phyloP scores from a whole-genome alignment of 2,329 filamentous ascomycete species.

The Phaeosphaeriaceae sp. region DNA sequence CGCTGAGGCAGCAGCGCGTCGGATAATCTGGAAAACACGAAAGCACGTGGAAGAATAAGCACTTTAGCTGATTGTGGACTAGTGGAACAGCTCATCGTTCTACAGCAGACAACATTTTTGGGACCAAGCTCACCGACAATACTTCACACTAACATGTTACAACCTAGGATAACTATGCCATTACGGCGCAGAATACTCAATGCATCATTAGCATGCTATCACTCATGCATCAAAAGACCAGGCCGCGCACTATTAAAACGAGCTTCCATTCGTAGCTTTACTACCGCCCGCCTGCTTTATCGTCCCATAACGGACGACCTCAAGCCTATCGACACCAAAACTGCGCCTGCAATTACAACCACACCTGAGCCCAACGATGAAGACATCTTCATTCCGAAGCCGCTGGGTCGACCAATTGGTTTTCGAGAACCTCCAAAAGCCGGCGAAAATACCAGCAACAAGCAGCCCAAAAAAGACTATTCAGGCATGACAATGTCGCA shows the following conservation, averaged over 20 bases:
- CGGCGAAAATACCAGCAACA: constrained; percentile 83
- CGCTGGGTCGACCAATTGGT: constrained; percentile 77
- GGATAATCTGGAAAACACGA: constrained; percentile 21
- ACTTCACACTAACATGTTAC: constrained; percentile 33
- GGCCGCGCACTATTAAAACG: constrained; percentile 17
- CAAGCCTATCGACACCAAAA: constrained; percentile 10
- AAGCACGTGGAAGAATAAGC: constrained; percentile 21
- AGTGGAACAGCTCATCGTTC: constrained; percentile 13
- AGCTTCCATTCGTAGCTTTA: constrained; percentile 28
- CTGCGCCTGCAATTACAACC: constrained; percentile 1
- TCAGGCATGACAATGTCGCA: constrained; percentile 39
- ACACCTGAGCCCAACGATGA: constrained; percentile 27
- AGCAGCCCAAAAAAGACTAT: constrained; percentile 52
- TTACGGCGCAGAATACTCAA: constrained; percentile 22
- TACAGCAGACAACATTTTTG: constrained; percentile 2
- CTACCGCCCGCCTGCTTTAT: constrained; percentile 29
- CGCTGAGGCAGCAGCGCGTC: constrained; percentile 23
- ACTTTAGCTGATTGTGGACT: constrained; percentile 18
- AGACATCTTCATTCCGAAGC: constrained; percentile 57
- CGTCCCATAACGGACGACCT: constrained; percentile 16
- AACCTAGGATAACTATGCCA: constrained; percentile 35
- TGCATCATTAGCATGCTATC: constrained; percentile 20
- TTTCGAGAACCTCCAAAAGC: constrained; percentile 73
- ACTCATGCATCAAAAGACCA: constrained; percentile 19
- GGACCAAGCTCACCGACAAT: constrained; percentile 4